Evolutionary conservation across 2,329 filamentous ascomycete species (phyloP), one percentile per base, ranked within the genome.

Genomic region (Fusarium transvaalense): DNA sequence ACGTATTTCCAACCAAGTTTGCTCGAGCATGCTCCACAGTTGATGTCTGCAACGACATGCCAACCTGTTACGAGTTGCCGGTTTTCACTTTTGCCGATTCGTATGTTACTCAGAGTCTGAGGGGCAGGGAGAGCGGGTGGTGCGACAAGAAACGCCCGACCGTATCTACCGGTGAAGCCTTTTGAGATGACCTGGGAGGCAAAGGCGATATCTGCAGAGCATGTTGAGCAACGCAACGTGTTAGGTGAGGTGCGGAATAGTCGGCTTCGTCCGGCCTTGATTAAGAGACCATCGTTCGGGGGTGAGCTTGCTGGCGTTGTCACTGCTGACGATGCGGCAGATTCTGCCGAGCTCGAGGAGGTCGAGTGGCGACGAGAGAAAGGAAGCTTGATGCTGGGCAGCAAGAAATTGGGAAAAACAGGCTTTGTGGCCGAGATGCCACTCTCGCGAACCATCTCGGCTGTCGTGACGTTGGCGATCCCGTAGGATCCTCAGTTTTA

Each of bases 1-100:
- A 91, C 82, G 72, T 91, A 91, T 76, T 91, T 91, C 89, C 89
- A 91, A 19, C 89, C 89, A 10, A 91, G 74, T 71, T 86, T 86
- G 52, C 79, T 80, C 27, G 79, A 78, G 76, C 89, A 91, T 27
- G 84, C 79, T 12, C 75, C 75, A 73, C 89, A 91, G 46, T 76
- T 81, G 48, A 91, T 88, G 77, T 91, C 89, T 5, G 88, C 86
- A 9, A 91, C 88, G 8, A 87, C 82, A 76, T 91, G 89, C 73
- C 83, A 81, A 4, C 89, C 89, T 2, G 89, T 91, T 14, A 86
- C 84, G 8, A 91, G 82, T 67, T 86, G 83, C 29, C 89, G 81
- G 56, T 82, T 84, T 75, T 89, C 87, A 8, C 81, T 78, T 42
- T 80, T 81, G 12, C 87, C 88, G 35, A 89, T 75, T 41, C 80